phyloP scores from a whole-genome alignment of 805 yeast genomes.

The Candida anglica region DNA sequence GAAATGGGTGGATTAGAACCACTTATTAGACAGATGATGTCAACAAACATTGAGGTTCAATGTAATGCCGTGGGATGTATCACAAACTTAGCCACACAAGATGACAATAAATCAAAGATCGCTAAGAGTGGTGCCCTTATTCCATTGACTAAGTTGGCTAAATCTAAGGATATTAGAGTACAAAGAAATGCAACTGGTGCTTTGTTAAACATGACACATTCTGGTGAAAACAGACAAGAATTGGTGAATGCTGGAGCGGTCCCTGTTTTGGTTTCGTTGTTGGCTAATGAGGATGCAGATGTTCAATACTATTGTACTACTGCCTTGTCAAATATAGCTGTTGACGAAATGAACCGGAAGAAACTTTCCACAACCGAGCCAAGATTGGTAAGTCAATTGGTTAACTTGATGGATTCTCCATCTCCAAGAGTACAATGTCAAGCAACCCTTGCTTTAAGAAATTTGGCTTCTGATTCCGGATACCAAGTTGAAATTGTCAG shows the following conservation, averaged over 20 bases:
- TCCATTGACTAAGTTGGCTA: conserved; percentile 91
- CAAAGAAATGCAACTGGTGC: conserved; percentile 99
- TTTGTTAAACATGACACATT: conserved; percentile 94
- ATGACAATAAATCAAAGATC: conserved; percentile 91
- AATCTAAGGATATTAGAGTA: conserved; percentile 89
- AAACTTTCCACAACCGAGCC: conserved; percentile 91
- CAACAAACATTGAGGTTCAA: conserved; percentile 94
- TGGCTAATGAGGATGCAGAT: conserved; percentile 87
- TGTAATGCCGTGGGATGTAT: conserved; percentile 99
- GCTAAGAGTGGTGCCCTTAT: conserved; percentile 95
- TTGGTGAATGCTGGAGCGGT: conserved; percentile 97
- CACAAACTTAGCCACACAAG: conserved; percentile 96
- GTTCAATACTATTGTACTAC: conserved; percentile 99
- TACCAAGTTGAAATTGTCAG: conserved; percentile 95
- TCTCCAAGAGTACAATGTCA: conserved; percentile 97
- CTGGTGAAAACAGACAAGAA: conserved; percentile 93
- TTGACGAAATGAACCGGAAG: conserved; percentile 86
- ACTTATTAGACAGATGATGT: conserved; percentile 94
- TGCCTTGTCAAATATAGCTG: conserved; percentile 94
- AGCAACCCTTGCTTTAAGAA: conserved; percentile 93
- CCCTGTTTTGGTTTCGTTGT: conserved; percentile 85
- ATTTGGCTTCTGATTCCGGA: conserved; percentile 91
- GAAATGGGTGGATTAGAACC: conserved; percentile 99
- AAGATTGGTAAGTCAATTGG: conserved; percentile 81
- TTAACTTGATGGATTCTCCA: conserved; percentile 86